Evolutionary conservation across 1,139 yeast genomes (phyloP).

Genomic region (Geotrichum cucujoidarum): DNA sequence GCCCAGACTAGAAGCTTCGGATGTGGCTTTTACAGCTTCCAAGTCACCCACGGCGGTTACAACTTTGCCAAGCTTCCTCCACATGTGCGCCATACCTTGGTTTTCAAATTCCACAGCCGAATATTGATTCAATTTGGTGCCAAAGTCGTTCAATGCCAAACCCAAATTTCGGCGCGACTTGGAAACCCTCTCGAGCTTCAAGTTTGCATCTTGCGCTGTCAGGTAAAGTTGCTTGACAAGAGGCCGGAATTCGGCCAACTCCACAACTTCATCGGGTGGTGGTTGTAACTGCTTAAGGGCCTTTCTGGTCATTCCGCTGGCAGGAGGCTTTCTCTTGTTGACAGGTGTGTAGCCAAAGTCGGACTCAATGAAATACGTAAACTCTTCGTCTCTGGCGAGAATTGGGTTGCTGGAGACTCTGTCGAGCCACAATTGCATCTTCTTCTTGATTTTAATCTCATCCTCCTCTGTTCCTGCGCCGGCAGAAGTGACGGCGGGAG

Average conservation of each 20-base stretch:
- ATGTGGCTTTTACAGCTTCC: constrained; percentile 65
- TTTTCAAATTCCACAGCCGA: constrained; percentile 49
- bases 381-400: constrained; percentile 78
- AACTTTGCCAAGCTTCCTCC: constrained; percentile 73
- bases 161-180: constrained; percentile 55
- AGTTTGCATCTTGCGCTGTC: constrained; percentile 51
- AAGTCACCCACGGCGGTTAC: constrained; percentile 70
- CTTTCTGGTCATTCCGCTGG: constrained; percentile 77
- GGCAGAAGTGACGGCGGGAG: constrained; percentile 66
- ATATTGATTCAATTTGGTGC: constrained; percentile 49
- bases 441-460: constrained; percentile 48
- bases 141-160: constrained; percentile 57
- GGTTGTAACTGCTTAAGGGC: constrained; percentile 88
- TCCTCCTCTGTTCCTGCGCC: constrained; percentile 86
- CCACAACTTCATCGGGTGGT: constrained; percentile 82
- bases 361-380: constrained; percentile 80
- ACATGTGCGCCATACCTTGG: constrained; percentile 74
- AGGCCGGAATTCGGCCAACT: constrained; percentile 81
- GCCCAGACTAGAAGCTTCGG: constrained; percentile 69
- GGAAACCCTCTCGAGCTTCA: constrained; percentile 51
- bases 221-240: constrained; percentile 70
- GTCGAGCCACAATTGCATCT: constrained; percentile 84
- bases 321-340: constrained; percentile 50
- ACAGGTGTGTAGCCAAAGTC: constrained; percentile 62
- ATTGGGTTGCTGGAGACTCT: constrained; percentile 71